Percentiles rank a stretch among this genome's conserved stretches.
Conservation (phyloP, 1,284 basidiomycete species). For the Vanrija sp. region DNA sequence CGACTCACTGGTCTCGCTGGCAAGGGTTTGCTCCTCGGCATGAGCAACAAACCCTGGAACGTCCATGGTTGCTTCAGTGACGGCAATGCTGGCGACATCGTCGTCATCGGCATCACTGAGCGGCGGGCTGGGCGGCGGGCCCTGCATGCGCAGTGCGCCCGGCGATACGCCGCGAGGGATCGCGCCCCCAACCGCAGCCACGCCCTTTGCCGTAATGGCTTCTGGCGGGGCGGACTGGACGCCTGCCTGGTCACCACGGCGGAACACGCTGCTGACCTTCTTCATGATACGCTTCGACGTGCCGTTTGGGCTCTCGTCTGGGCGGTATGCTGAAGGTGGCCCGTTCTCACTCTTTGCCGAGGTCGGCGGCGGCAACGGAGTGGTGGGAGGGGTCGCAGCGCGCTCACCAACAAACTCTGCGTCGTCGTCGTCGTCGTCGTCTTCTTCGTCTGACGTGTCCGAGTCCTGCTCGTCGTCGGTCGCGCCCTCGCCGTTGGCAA, state of each 20-base stretch:
- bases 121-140: conserved; percentile 45
- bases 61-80: conserved; percentile 6
- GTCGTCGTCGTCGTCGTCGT: conserved; percentile 9
- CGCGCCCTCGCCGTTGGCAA: conserved; percentile 13
- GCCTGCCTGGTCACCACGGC: conserved; percentile 12
- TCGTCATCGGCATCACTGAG: conserved; percentile 29
- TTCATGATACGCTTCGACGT: conserved; percentile 19
- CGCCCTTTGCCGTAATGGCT: background rate
- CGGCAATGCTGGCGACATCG: conserved; percentile 5
- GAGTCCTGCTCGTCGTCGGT: conserved; percentile 17
- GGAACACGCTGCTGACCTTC: conserved; percentile 34
- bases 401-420: background rate
- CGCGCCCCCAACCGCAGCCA: background rate
- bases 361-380: too few species aligned
- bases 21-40: background rate
- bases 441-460: conserved; percentile 12
- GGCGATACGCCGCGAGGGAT: background rate
- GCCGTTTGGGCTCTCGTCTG: background rate
- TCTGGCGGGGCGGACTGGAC: background rate
- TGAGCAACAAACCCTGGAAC: background rate
- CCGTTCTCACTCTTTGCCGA: too few species aligned
- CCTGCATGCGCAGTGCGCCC: conserved; percentile 27
- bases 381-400: background rate
- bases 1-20: too few species aligned
- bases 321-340: too few species aligned